A percentile compares a stretch with the other conserved stretches of the same genome.
Evolutionary conservation across 1,284 basidiomycete species (phyloP).

Genomic region (Leucocoprinus gongylophorus): DNA sequence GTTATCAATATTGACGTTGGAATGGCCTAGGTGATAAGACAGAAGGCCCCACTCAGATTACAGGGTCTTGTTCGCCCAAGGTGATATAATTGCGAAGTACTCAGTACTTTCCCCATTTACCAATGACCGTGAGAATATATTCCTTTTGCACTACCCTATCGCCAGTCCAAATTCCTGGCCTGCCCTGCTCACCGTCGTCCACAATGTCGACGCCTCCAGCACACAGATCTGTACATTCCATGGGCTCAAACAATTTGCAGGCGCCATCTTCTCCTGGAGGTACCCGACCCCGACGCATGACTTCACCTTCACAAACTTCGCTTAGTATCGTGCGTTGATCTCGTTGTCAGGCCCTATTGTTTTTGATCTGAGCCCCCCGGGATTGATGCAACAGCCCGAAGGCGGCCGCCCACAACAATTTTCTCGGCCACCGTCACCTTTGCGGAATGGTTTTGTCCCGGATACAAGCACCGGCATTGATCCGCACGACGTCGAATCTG

Average conservation of each 20-base stretch:
- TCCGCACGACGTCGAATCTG: slow-evolving; percentile 23
- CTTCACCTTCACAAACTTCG: slow-evolving; percentile 17
- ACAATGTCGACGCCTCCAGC: slow-evolving; percentile 12
- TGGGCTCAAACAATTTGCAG: slow-evolving; percentile 9
- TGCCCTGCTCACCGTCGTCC: not conserved
- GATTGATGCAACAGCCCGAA: slow-evolving; percentile 27
- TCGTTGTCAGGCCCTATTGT: not conserved
- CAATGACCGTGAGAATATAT: slow-evolving; percentile 6
- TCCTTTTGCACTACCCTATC: slow-evolving; percentile 3
- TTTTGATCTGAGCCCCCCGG: not conserved
- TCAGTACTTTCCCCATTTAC: too few species aligned
- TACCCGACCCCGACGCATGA: slow-evolving; percentile 16
- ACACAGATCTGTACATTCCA: slow-evolving; percentile 12
- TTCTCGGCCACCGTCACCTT: slow-evolving; percentile 56
- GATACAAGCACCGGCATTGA: slow-evolving; percentile 54
- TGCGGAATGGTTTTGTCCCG: slow-evolving; percentile 51
- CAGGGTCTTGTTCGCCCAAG: too few species aligned
- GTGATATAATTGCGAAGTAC: too few species aligned
- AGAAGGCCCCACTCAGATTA: too few species aligned
- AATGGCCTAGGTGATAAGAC: too few species aligned
- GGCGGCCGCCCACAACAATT: slow-evolving; percentile 27
- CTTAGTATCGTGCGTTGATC: slow-evolving; percentile 14
- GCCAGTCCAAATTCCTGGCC: not conserved
- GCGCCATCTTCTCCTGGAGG: slow-evolving; percentile 4
- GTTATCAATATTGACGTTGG: too few species aligned